Conservation (phyloP, 2,329 filamentous ascomycete genomes). For the Diaporthe citrichinensis region DNA sequence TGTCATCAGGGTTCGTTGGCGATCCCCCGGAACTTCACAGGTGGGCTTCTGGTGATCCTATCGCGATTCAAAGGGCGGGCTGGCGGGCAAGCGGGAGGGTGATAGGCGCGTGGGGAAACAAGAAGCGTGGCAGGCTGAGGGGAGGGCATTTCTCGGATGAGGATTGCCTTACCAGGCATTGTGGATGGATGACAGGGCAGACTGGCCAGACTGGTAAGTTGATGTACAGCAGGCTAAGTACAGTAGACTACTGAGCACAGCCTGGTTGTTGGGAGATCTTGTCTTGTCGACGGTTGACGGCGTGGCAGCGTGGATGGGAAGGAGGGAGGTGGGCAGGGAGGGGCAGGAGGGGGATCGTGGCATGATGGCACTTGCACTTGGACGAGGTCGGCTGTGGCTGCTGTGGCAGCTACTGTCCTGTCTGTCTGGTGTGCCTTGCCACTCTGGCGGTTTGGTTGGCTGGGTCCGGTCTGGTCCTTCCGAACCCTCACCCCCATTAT, state of each 20-base stretch:
- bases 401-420: background rate
- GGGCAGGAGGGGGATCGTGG: background rate
- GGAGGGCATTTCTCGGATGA: constrained; percentile 8
- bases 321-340: background rate
- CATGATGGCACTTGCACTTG: background rate
- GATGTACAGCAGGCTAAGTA: background rate
- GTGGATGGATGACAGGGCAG: too few species aligned
- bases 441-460: constrained; percentile 29
- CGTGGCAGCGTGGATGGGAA: background rate
- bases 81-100: background rate
- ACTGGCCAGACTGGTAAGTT: background rate
- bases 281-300: background rate
- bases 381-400: constrained; percentile 1
- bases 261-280: constrained; percentile 1
- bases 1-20: constrained; percentile 28
- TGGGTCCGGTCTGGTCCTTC: background rate
- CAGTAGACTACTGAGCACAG: background rate
- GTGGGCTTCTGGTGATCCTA: constrained; percentile 27
- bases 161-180: background rate
- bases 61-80: background rate
- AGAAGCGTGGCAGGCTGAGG: constrained; percentile 31
- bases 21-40: constrained; percentile 18
- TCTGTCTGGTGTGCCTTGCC: constrained; percentile 4
- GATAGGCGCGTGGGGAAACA: constrained; percentile 31
- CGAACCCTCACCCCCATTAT: constrained; percentile 16